Evolutionary conservation across 352 stramenopile genomes (phyloP), one percentile per base, ranked within the genome.

Genomic region (Globisporangium cystogenes): DNA sequence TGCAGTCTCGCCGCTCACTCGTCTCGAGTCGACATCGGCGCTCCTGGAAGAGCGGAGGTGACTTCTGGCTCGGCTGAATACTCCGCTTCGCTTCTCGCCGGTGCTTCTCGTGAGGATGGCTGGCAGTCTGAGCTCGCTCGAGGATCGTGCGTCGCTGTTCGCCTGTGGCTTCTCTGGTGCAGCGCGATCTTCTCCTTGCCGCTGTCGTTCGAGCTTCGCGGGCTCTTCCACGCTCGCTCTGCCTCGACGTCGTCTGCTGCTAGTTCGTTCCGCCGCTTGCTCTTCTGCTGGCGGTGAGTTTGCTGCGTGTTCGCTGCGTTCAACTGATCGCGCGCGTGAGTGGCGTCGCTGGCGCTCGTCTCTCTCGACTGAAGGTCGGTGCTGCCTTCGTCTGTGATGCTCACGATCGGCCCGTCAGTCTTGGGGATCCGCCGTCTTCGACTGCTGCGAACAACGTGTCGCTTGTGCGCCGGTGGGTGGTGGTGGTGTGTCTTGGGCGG

Each of bases 171-270:
- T 18, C 16, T 1, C 18, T 26, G 6, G 47, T 29, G 14, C 21
- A n/a, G 5, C 15, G 12, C 6, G 4, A 20, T 1, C 26, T 11
- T 18, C 18, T 49, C 16, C 18, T 47, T 48, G 27, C 42, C 33
- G 26, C 11, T 4, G 7, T n/a, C 29, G 33, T 37, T 48, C 20
- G 55, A 14, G 7, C 33, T n/a, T 24, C 55, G 50, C 14, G 55
- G 55, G 37, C 55, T 62, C 42, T 62, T 62, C 48, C 48, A 62
- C 12, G 43, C 11, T n/a, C 41, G 33, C 16, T 41, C 41, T 16
- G 15, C 7, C 15, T 35, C 39, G 12, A 7, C 20, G 24, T 48
- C 42, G 4, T 37, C 46, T 11, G 10, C 21, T 20, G 24, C 16
- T 23, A 27, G 24, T 15, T 62, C 55, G 15, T 15, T 62, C 33